phyloP scores from a whole-genome alignment of 257 asterid species.

The Petunia axillaris region DNA sequence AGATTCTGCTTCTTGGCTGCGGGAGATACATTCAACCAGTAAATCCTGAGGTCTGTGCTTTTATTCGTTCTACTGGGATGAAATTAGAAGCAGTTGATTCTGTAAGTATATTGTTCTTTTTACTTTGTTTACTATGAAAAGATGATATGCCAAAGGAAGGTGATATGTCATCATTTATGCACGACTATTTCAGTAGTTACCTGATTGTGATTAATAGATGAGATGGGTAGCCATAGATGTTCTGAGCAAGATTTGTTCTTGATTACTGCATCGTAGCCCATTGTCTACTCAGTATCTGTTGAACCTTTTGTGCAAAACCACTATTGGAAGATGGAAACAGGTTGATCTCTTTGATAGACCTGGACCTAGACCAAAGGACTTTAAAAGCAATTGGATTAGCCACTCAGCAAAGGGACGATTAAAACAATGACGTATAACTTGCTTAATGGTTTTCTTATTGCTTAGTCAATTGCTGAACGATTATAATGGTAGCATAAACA shows the following conservation, averaged over 20 bases:
- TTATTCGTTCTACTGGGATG: constrained; percentile 90
- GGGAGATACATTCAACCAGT: constrained; percentile 81
- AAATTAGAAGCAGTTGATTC: constrained; percentile 85
- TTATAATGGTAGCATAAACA: not conserved
- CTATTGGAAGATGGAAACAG: constrained; percentile 14
- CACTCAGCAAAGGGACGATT: not conserved
- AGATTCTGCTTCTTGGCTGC: constrained; percentile 81
- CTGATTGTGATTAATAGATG: not conserved
- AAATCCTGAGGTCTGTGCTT: constrained; percentile 69
- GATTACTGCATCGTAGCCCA: constrained; percentile 16
- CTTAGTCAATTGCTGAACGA: constrained; percentile 6
- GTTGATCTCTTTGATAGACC: not conserved
- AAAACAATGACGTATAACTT: not conserved
- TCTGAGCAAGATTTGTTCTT: constrained; percentile 9
- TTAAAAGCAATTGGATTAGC: not conserved
- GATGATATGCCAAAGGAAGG: constrained; percentile 4
- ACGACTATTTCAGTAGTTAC: not conserved
- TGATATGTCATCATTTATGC: not conserved
- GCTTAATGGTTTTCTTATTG: not conserved
- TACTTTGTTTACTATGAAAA: constrained; percentile 23
- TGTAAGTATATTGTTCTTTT: constrained; percentile 45
- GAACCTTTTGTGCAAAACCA: not conserved
- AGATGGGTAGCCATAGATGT: constrained; percentile 12
- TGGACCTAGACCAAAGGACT: not conserved
- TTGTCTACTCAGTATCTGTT: not conserved